Conservation (phyloP, 129 eudicot genomes). For the Arctium minus region DNA sequence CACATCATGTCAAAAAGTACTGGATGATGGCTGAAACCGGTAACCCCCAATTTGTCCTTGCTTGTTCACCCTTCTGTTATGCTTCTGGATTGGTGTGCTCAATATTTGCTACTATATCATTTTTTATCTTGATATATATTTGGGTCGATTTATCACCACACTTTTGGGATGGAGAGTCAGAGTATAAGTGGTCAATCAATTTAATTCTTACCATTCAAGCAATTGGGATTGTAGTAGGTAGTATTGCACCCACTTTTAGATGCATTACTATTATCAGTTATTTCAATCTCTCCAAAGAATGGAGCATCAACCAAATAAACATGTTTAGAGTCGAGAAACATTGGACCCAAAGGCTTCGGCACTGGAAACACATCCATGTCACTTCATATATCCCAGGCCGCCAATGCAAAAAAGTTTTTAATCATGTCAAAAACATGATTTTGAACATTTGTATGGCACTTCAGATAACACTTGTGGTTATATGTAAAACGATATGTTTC, state of each 20-base stretch:
- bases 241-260: conserved; percentile 8
- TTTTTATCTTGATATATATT: background rate
- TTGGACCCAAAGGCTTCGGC: conserved; percentile 22
- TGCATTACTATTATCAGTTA: background rate
- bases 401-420: conserved; percentile 7
- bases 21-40: conserved; percentile 27
- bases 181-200: background rate
- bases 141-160: background rate
- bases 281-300: background rate
- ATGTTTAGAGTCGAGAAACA: conserved; percentile 14
- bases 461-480: background rate
- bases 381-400: background rate
- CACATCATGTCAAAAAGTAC: background rate
- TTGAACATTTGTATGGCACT: conserved; percentile 4
- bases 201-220: background rate
- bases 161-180: background rate
- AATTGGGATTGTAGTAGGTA: background rate
- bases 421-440: background rate
- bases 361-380: conserved; percentile 22
- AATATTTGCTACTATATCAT: background rate
- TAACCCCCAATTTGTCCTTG: conserved; percentile 15
- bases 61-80: conserved; percentile 7
- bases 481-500: conserved; percentile 8
- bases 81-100: background rate
- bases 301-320: background rate